These are phyloP conservation scores for Sonneratia alba DNA, from an alignment of 345 rosid species.

Conservation along the genomic window DNA sequence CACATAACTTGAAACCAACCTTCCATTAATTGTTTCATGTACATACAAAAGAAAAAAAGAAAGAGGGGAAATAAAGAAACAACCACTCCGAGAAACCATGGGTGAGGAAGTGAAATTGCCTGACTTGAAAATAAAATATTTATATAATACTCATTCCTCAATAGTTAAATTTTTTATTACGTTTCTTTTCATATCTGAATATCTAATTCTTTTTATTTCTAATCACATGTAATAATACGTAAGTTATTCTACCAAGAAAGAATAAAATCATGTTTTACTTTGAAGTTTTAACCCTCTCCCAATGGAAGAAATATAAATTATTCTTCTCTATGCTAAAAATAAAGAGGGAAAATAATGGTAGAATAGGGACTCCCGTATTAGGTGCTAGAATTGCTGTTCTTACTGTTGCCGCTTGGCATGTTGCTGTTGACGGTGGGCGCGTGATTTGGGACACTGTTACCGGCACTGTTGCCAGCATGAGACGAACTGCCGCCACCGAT, in stretches of 20 bases:
- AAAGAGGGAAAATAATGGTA: background rate
- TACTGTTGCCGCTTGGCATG: background rate
- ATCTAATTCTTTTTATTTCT: background rate
- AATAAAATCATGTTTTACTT: background rate
- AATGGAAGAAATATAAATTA: background rate
- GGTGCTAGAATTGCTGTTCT: slow-evolving; percentile 2
- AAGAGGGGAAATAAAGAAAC: background rate
- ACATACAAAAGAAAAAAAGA: slow-evolving; percentile 3
- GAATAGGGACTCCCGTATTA: background rate
- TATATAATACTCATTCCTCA: too few relatives aligned
- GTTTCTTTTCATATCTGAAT: too few relatives aligned
- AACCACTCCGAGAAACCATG: too few relatives aligned
- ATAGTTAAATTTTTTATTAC: too few relatives aligned
- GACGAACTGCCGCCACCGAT: slow-evolving; percentile 35
- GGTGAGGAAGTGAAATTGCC: too few relatives aligned
- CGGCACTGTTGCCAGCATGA: slow-evolving; percentile 14
- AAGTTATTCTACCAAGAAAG: slow-evolving; percentile 23
- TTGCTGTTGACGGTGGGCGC: background rate
- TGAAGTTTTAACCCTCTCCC: too few relatives aligned
- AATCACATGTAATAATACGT: slow-evolving; percentile 7
- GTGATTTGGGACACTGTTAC: background rate
- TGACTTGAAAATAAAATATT: too few relatives aligned
- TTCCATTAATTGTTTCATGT: background rate
- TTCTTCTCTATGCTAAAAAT: background rate
- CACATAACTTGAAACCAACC: background rate